phyloP scores from a whole-genome alignment of 768 basidiomycete genomes.

The Mycena alexandri region DNA sequence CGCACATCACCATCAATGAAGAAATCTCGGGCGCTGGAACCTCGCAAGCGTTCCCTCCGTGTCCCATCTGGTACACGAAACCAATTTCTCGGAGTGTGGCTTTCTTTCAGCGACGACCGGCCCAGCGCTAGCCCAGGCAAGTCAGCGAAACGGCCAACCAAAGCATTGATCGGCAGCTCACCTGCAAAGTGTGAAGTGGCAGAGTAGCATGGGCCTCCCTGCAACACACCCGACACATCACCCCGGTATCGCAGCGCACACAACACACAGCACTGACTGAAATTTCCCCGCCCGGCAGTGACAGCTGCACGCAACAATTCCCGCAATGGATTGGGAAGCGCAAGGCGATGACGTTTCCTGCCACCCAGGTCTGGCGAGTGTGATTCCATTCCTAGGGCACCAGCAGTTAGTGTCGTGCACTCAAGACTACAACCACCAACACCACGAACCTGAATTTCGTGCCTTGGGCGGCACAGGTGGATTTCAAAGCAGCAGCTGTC shows the following conservation, averaged over 20 bases:
- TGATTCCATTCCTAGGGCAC: not conserved
- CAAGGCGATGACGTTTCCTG: not conserved
- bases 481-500: not conserved
- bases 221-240: not conserved
- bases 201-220: not conserved
- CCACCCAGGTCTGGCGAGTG: not conserved
- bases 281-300: not conserved
- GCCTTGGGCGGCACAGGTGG: not conserved
- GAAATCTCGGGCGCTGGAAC: not conserved
- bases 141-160: not conserved
- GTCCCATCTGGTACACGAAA: slow-evolving; percentile 8
- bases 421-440: not conserved
- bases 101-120: not conserved
- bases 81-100: not conserved
- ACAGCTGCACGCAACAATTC: not conserved
- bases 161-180: too few relatives aligned
- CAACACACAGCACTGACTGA: not conserved
- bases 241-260: not conserved
- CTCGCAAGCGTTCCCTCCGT: not conserved
- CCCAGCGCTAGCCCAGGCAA: not conserved
- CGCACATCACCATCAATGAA: not conserved
- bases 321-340: not conserved
- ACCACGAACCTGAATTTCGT: not conserved
- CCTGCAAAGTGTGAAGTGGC: not conserved
- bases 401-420: too few relatives aligned